These are phyloP conservation scores for Ilex aquifolium DNA, from an alignment of 257 asterid genomes.

Conservation along the genomic window DNA sequence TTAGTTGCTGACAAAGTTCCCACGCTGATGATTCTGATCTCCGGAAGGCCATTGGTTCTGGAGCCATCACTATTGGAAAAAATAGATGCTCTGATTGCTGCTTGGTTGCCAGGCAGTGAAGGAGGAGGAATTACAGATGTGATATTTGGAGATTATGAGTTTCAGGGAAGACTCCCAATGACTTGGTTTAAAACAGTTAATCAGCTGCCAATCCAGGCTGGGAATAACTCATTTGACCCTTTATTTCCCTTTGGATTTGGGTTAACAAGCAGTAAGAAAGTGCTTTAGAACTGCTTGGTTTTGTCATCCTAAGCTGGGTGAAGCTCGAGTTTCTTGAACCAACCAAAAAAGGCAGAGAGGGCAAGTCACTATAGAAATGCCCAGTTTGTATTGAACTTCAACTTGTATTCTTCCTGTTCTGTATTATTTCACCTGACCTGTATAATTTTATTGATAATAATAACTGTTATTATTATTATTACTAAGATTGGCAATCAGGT, in stretches of 20 bases:
- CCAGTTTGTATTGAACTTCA: no score
- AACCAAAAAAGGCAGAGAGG: no score
- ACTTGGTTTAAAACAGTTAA: constrained; percentile 65
- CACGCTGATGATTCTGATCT: constrained; percentile 51
- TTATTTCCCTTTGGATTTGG: constrained; percentile 79
- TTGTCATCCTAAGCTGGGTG: no score
- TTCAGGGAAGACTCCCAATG: constrained; percentile 64
- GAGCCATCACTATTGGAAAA: constrained; percentile 48
- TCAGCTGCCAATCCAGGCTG: constrained; percentile 59
- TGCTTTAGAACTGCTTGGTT: no score
- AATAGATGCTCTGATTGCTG: constrained; percentile 64
- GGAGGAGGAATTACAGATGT: constrained; percentile 64
- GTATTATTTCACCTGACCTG: no score
- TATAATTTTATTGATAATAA: no score
- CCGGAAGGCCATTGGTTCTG: constrained; percentile 71
- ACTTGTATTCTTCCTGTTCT: no score
- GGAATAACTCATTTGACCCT: constrained; percentile 40
- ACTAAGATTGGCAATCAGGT: no score
- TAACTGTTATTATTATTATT: neutral
- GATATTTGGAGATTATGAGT: constrained; percentile 67
- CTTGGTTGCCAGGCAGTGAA: constrained; percentile 92
- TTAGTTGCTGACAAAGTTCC: constrained; percentile 51
- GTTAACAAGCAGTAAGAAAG: constrained; percentile 26
- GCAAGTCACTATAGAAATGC: no score
- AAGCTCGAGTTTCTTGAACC: no score